These are phyloP conservation scores for Stephanodiscus minutulus DNA, from an alignment of 108 stramenopile genomes.

Conservation along the genomic window DNA sequence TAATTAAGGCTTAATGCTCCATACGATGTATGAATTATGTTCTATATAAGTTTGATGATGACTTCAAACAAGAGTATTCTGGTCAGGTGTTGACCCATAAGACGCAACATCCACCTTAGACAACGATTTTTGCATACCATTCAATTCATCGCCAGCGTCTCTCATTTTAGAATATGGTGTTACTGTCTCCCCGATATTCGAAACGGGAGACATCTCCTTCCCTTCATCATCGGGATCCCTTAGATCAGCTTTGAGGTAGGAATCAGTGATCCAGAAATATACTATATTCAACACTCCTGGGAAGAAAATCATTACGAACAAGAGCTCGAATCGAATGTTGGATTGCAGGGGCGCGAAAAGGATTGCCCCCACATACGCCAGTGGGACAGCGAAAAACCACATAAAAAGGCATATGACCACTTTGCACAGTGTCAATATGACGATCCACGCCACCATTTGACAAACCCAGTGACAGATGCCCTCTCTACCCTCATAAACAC, in stretches of 20 bases:
- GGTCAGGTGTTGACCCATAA: slow-evolving; percentile 12
- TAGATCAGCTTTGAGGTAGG: slow-evolving; percentile 78
- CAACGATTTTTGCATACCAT: slow-evolving; percentile 4
- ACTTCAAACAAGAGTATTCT: slow-evolving; percentile 9
- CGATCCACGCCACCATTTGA: slow-evolving; percentile 80
- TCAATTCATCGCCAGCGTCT: slow-evolving; percentile 27
- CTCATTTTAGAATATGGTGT: slow-evolving; percentile 49
- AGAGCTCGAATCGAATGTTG: slow-evolving; percentile 83
- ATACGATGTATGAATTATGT: neutral
- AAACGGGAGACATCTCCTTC: slow-evolving; percentile 33
- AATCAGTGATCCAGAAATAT: slow-evolving; percentile 93
- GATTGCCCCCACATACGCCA: slow-evolving; percentile 71
- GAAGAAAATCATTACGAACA: slow-evolving; percentile 94
- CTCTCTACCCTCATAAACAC: slow-evolving; percentile 78
- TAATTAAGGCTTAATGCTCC: neutral
- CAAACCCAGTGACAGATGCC: slow-evolving; percentile 74
- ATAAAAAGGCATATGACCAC: slow-evolving; percentile 78
- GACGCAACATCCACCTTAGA: slow-evolving; percentile 19
- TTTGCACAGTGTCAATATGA: slow-evolving; percentile 79
- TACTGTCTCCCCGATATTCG: slow-evolving; percentile 37
- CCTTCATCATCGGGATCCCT: slow-evolving; percentile 48
- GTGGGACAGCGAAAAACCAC: slow-evolving; percentile 56
- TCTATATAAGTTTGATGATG: neutral
- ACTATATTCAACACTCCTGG: slow-evolving; percentile 89
- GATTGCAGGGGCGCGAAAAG: slow-evolving; percentile 78